These are phyloP conservation scores for Ambrosia artemisiifolia DNA, from an alignment of 129 eudicot species.

Conservation along the genomic window DNA sequence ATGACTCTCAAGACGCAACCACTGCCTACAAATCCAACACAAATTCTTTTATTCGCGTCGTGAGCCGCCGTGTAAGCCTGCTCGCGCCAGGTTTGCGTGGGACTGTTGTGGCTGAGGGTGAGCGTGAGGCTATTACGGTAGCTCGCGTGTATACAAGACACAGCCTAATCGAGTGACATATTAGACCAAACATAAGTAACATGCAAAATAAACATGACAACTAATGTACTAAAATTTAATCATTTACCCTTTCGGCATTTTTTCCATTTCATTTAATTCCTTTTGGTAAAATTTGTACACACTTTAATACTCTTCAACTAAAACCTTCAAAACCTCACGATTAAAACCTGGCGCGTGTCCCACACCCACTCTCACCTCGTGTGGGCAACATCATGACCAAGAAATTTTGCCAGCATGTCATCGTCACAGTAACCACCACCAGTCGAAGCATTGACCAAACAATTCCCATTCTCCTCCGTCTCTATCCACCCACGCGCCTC, in stretches of 20 bases:
- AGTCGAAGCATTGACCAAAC: not conserved
- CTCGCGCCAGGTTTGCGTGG: too few relatives aligned
- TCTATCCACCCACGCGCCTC: constrained; percentile 40
- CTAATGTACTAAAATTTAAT: not conserved
- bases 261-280: not conserved
- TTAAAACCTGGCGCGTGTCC: not conserved
- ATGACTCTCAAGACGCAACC: too few relatives aligned
- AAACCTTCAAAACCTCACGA: not conserved
- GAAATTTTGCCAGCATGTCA: not conserved
- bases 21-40: too few relatives aligned
- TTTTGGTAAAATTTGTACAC: not conserved
- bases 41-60: too few relatives aligned
- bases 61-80: too few relatives aligned
- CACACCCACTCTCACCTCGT: not conserved
- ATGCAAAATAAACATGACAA: not conserved
- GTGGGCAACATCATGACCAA: not conserved
- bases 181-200: not conserved
- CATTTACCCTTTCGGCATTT: not conserved
- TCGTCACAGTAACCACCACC: too few relatives aligned
- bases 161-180: too few relatives aligned
- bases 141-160: too few relatives aligned
- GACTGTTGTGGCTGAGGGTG: too few relatives aligned
- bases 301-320: not conserved
- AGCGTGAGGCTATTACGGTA: too few relatives aligned
- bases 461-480: not conserved